Evolutionary conservation across 306 rosid genomes (phyloP), one percentile per base, ranked within the genome.

Genomic region (Parietaria judaica): DNA sequence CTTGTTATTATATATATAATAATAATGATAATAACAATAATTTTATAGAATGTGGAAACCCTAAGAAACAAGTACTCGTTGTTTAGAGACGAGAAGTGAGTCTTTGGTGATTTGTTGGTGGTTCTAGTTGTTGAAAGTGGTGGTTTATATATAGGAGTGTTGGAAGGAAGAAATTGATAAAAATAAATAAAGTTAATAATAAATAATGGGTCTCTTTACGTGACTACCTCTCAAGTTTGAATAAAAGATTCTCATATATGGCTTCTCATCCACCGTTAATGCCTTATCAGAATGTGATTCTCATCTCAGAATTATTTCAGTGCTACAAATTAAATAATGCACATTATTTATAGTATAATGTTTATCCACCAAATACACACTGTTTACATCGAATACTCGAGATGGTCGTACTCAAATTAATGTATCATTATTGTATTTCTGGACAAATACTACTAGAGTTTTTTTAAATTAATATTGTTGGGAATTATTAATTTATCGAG

Each of bases 201-300:
- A 43, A 15, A 35, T 59, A 72, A 46, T 60, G 4, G 8, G 60
- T 57, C 54, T 10, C 66, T 55, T 48, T 51, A 56, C 63, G 58
- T 15, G 39, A 54, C 36, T 17, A 64, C 44, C 58, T 59, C 54
- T 45, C 67, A 66, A 59, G 61, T 59, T 60, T 45, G 71, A 66
- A 59, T 60, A 14, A 52, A 50, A 36, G 17, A 72, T 8, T 66
- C 59, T 45, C 68, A 76, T 68, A 53, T 67, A 67, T 43, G 59
- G 48, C 37, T 55, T 66, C 65, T 71, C 76, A 65, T 16, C 73
- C 76, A 57, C 36, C 72, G 61, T 76, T 70, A 55, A 45, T 64
- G 67, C 53, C 53, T 1, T 73, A 77, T 77, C 70, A 38, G 85
- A 60, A 76, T 77, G 79, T 11, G 53, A 49, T 49, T 7, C 53